Evolutionary conservation across 441 rosid genomes (phyloP), one percentile per base, ranked within the genome.

Genomic region (Gossypium davidsonii): DNA sequence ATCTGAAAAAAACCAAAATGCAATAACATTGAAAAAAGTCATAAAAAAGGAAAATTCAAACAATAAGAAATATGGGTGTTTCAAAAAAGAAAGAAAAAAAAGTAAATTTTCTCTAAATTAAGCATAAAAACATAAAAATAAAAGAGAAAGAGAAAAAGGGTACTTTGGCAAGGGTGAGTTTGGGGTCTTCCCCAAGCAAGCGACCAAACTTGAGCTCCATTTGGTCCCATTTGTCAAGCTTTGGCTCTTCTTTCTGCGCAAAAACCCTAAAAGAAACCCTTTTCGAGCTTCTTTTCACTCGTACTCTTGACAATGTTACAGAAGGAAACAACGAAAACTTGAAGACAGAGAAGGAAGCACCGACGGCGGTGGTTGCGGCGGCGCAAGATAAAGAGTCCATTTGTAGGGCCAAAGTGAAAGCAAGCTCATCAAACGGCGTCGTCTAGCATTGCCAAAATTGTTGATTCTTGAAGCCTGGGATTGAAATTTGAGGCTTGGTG

Each of bases 191-290:
- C 0, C 96, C 97, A 1, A 92, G 82, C 82, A 89, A 74, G 39
- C 84, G 88, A 46, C 97, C 99, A 62, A 92, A 90, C 75, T 91
- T 87, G 82, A 92, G 89, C 89, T 91, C 97, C 99, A 92, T 91
- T 82, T 80, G 89, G 82, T 94, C 99, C 88, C 88, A 84, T 69
- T 85, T 83, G 77, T 83, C 86, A 64, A 91, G 78, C 76, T 85
- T 82, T 3, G 85, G 87, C 52, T 88, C 91, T 79, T 86, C 90
- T 71, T 79, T 87, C 21, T 82, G 82, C 11, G 93, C 88, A 60
- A 78, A 84, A 62, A 89, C 83, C 11, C 75, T 31, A 66, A 74
- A 78, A 74, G 52, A 26, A 3, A 82, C 8, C 66, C 42, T 74
- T 3, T 72, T 77, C 23, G 79, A 20, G 51, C 71, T 76, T 59